Percentiles rank a stretch among this genome's conserved stretches.
phyloP scores from a whole-genome alignment of 352 stramenopile species.

The Phytophthora syringae region DNA sequence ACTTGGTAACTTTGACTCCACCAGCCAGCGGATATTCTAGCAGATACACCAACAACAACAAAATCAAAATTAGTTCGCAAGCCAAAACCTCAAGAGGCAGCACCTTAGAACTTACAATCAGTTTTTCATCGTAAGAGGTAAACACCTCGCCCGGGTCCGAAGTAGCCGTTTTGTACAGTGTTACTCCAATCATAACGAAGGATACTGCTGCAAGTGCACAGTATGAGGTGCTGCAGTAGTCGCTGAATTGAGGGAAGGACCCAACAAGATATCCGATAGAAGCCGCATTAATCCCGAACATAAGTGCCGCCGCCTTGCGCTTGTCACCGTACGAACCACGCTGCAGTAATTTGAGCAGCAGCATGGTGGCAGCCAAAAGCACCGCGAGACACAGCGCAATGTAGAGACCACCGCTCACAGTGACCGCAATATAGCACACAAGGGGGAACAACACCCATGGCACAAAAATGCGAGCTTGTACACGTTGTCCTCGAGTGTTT shows the following conservation, averaged over 20 bases:
- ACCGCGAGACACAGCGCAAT: slow-evolving; percentile 49
- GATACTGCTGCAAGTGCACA: slow-evolving; percentile 26
- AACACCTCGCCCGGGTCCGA: slow-evolving; percentile 67
- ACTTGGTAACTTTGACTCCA: slow-evolving; percentile 77
- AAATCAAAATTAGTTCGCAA: neutral
- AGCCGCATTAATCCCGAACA: slow-evolving; percentile 81
- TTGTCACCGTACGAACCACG: slow-evolving; percentile 76
- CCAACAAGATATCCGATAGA: slow-evolving; percentile 71
- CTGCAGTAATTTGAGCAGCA: slow-evolving; percentile 62
- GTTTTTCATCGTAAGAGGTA: slow-evolving; percentile 74
- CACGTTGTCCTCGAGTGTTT: slow-evolving; percentile 64
- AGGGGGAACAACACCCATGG: slow-evolving; percentile 71
- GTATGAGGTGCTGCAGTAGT: slow-evolving; percentile 40
- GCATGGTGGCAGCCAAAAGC: slow-evolving; percentile 41
- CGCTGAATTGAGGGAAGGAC: slow-evolving; percentile 45
- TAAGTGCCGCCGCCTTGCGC: slow-evolving; percentile 69
- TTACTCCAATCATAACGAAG: slow-evolving; percentile 52
- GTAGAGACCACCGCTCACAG: slow-evolving; percentile 35
- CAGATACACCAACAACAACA: neutral
- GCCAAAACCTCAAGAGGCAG: neutral
- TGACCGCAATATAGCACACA: slow-evolving; percentile 45
- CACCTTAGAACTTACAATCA: slow-evolving; percentile 44
- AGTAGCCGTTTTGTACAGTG: slow-evolving; percentile 60
- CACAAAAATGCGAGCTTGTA: slow-evolving; percentile 81
- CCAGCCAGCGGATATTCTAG: slow-evolving; percentile 71